Evolutionary conservation across 1,284 basidiomycete genomes (phyloP).

Genomic region (Pulveroboletus sp.): DNA sequence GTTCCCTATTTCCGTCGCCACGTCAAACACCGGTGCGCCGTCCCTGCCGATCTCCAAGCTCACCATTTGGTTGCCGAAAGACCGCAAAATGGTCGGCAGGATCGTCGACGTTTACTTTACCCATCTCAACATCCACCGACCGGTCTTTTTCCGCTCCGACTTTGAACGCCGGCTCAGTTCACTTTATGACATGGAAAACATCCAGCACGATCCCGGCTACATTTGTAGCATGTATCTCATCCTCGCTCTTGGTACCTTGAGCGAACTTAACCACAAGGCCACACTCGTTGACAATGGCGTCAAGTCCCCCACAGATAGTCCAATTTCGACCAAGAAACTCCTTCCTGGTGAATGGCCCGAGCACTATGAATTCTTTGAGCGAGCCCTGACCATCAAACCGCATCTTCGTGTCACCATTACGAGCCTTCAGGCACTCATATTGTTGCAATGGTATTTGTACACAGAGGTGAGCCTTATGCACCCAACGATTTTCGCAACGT

Average conservation of each 20-base stretch:
- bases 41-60: constrained; percentile 41
- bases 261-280: constrained; percentile 72
- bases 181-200: constrained; percentile 58
- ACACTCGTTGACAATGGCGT: constrained; percentile 38
- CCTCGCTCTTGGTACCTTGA: constrained; percentile 76
- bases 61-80: constrained; percentile 71
- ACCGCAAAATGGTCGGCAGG: constrained; percentile 59
- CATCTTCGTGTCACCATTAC: constrained; percentile 77
- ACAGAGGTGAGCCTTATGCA: constrained; percentile 60
- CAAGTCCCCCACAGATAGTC: constrained; percentile 34
- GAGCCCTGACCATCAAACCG: constrained; percentile 73
- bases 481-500: background rate
- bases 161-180: constrained; percentile 63
- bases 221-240: constrained; percentile 75
- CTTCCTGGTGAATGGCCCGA: constrained; percentile 75
- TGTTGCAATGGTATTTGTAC: constrained; percentile 84
- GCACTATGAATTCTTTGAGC: constrained; percentile 79
- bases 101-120: constrained; percentile 72
- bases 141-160: constrained; percentile 64
- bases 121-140: constrained; percentile 75
- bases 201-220: constrained; percentile 69
- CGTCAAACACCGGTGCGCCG: constrained; percentile 44
- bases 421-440: constrained; percentile 76
- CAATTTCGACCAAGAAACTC: constrained; percentile 52
- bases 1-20: constrained; percentile 52